Base-by-base conservation (phyloP, 495 filamentous ascomycete genomes). In the Geopyxis carbonaria region DNA sequence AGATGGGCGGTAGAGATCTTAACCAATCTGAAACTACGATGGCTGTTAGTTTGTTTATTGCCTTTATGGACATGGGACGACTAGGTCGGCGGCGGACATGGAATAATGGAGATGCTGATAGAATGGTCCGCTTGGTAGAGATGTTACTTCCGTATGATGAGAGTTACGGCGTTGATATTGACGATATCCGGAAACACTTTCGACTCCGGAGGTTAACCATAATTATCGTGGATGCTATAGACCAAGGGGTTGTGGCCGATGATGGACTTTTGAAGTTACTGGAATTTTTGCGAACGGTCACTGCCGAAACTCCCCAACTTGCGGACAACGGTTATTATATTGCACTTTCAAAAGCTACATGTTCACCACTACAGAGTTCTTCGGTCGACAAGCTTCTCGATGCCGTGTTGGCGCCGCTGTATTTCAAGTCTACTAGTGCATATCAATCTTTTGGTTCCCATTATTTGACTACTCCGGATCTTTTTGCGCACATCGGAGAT, bases 381-480 rank as follows among this genome's bases (percentile, higher is more conserved):
- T 45, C 40, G 8, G 42, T 53, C 4, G 38, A 50, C 14, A 14
- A 9, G 11, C 16, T 53, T 18, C 55, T 50, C 36, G 34, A 61
- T 22, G 55, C 57, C 44, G 57, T 70, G 3, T 41, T 73, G 20
- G 59, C 62, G 18, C 60, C 76, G 28, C 47, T 77, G 7, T 64
- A 19, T 22, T 9, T 41, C n/a, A 30, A 41, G 19, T 33, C 38
- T n/a, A n/a, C n/a, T n/a, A n/a, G n/a, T n/a, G 29, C 65, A 2
- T 78, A 78, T 45, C 64, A 68, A 48, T 66, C 67, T 19, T 76
- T 79, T 58, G 67, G 63, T 16, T 59, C 50, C 27, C 59, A 60
- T 31, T 73, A 71, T 47, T 59, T 80, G 22, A 63, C 59, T 4
- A 60, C 68, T 6, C 62, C 68, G 0, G 53, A 68, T 30, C 57